phyloP scores from a whole-genome alignment of 75 land plant species.

The Adiantum capillusveneris region DNA sequence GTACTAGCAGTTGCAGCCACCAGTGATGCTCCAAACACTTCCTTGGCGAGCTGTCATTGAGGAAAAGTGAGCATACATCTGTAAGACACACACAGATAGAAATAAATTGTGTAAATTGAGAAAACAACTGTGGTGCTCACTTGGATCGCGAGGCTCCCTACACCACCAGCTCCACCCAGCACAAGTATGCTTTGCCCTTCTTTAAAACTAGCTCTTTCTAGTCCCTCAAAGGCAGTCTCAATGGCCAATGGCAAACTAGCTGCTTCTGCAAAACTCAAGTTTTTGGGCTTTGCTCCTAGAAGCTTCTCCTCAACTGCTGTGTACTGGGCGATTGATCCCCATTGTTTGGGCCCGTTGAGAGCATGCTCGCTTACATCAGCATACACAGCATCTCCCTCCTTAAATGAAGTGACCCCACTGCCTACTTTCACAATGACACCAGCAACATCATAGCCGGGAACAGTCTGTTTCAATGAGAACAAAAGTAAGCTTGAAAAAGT shows the following conservation, averaged over 20 bases:
- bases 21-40: constrained; percentile 65
- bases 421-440: constrained; percentile 87
- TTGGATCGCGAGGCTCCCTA: constrained; percentile 73
- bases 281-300: constrained; percentile 74
- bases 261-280: constrained; percentile 69
- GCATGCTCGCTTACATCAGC: constrained; percentile 78
- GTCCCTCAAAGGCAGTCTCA: constrained; percentile 72
- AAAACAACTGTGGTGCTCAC: constrained; percentile 16
- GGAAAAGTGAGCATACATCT: too few relatives aligned
- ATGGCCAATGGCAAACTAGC: constrained; percentile 80
- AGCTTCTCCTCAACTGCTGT: constrained; percentile 84
- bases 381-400: constrained; percentile 89
- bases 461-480: constrained; percentile 28
- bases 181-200: constrained; percentile 77
- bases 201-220: constrained; percentile 58
- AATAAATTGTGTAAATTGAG: too few relatives aligned
- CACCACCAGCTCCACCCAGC: constrained; percentile 88
- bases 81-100: too few relatives aligned
- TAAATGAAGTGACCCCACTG: constrained; percentile 52
- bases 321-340: constrained; percentile 72
- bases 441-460: constrained; percentile 88
- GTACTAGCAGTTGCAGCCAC: constrained; percentile 84
- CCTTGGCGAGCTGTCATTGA: constrained; percentile 68
- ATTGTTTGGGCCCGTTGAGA: constrained; percentile 61
- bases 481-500: too few relatives aligned